Conservation (phyloP, 805 yeast genomes). For the Metschnikowia aberdeeniae region DNA sequence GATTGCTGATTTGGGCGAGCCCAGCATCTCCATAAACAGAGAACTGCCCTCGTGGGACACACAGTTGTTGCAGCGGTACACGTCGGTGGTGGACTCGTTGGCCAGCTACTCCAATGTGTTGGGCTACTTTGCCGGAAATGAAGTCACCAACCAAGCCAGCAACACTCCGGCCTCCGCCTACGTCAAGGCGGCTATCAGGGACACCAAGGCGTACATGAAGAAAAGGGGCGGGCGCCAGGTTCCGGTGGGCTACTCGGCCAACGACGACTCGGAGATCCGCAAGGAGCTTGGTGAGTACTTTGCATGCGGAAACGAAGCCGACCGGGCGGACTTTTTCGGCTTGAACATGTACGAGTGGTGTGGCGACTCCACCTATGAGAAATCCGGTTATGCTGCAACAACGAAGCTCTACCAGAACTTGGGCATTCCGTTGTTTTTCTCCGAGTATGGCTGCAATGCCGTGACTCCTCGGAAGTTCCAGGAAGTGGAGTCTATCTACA, state of each 20-base stretch:
- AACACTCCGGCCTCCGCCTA: slow-evolving; percentile 76
- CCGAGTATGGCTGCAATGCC: slow-evolving; percentile 78
- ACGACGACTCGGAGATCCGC: slow-evolving; percentile 68
- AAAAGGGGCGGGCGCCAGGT: slow-evolving; percentile 58
- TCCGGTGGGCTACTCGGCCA: slow-evolving; percentile 81
- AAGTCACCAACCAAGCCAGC: slow-evolving; percentile 63
- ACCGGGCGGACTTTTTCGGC: slow-evolving; percentile 77
- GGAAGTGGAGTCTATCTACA: slow-evolving; percentile 64
- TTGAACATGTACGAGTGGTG: slow-evolving; percentile 91
- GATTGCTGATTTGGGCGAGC: slow-evolving; percentile 80
- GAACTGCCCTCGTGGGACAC: slow-evolving; percentile 59
- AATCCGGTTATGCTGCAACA: slow-evolving; percentile 64
- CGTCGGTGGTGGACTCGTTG: slow-evolving; percentile 64
- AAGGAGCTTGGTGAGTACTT: slow-evolving; percentile 68
- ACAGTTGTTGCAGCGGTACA: slow-evolving; percentile 62
- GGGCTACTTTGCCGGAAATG: slow-evolving; percentile 86
- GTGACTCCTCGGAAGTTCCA: slow-evolving; percentile 68
- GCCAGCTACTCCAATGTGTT: slow-evolving; percentile 66
- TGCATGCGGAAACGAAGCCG: slow-evolving; percentile 65
- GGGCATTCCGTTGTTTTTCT: slow-evolving; percentile 71
- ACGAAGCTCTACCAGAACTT: slow-evolving; percentile 61
- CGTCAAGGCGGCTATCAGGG: slow-evolving; percentile 82
- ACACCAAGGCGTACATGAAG: slow-evolving; percentile 63
- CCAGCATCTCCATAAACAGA: slow-evolving; percentile 60
- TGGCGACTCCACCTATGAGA: slow-evolving; percentile 54